Percentiles rank a stretch among this genome's conserved stretches.
Evolutionary conservation across 768 basidiomycete genomes (phyloP).

Genomic region (Auriscalpium microsporum): DNA sequence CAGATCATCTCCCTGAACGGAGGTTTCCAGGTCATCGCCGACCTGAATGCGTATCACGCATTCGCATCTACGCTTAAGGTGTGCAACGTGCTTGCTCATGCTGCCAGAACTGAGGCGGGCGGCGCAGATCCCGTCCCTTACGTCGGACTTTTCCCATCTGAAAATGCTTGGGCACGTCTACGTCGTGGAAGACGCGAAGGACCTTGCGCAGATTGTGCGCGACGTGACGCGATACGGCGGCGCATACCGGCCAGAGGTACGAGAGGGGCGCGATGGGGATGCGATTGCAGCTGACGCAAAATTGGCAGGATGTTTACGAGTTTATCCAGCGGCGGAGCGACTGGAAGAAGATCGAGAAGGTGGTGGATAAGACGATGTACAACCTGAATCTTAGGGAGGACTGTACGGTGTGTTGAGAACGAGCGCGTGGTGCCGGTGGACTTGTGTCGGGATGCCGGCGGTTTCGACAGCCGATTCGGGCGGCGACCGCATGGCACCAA

Average conservation of each 20-base stretch:
- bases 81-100: constrained; percentile 1
- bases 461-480: no score
- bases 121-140: constrained; percentile 62
- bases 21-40: constrained; percentile 93
- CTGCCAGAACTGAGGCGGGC: no score
- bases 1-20: constrained; percentile 94
- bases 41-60: constrained; percentile 86
- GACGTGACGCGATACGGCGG: constrained; percentile 96
- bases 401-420: constrained; percentile 43
- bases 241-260: constrained; percentile 86
- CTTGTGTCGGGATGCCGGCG: no score
- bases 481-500: no score
- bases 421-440: no score
- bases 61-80: constrained; percentile 87
- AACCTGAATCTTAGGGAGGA: constrained; percentile 91
- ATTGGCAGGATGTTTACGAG: constrained; percentile 77
- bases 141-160: constrained; percentile 83
- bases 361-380: constrained; percentile 93
- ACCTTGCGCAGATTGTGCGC: constrained; percentile 90
- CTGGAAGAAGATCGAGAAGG: constrained; percentile 98
- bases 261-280: constrained; percentile 4
- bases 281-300: neutral
- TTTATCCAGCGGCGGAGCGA: constrained; percentile 91
- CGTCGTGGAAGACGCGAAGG: constrained; percentile 92
- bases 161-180: constrained; percentile 98